Conservation (phyloP, 2,329 filamentous ascomycete species). For the Claviceps arundinis region DNA sequence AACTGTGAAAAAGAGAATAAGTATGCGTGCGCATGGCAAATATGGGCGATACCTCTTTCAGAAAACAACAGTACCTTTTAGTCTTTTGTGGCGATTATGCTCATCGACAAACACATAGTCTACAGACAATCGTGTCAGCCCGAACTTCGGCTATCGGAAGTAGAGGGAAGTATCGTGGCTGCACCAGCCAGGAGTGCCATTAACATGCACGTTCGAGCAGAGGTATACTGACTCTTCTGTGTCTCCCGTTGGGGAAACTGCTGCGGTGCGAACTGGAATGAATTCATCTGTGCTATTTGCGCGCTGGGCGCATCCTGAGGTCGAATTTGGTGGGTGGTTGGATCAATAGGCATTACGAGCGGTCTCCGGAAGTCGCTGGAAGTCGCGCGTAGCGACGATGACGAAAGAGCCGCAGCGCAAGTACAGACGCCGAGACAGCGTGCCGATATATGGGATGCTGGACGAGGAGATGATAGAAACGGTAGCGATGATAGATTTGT, state of each 20-base stretch:
- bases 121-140: constrained; percentile 4
- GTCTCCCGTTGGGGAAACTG: constrained; percentile 49
- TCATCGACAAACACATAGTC: constrained; percentile 99
- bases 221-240: constrained; percentile 58
- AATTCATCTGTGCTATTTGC: constrained; percentile 46
- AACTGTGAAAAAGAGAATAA: constrained; percentile 36
- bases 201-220: constrained; percentile 4
- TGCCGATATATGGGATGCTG: not conserved
- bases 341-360: constrained; percentile 45
- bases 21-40: not conserved
- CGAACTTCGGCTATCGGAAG: not conserved
- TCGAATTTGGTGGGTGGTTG: constrained; percentile 46
- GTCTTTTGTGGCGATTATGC: constrained; percentile 91
- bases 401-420: not conserved
- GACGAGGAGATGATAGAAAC: not conserved
- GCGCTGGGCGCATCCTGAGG: constrained; percentile 41
- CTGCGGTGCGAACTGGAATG: constrained; percentile 61
- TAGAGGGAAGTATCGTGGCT: not conserved
- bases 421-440: not conserved
- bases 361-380: not conserved
- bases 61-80: constrained; percentile 57
- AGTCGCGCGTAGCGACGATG: constrained; percentile 1
- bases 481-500: constrained; percentile 1
- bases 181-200: not conserved
- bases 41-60: not conserved